Percentiles rank a stretch among this genome's conserved stretches.
Evolutionary conservation across 257 asterid species (phyloP).

Genomic region (Coffea canephora): DNA sequence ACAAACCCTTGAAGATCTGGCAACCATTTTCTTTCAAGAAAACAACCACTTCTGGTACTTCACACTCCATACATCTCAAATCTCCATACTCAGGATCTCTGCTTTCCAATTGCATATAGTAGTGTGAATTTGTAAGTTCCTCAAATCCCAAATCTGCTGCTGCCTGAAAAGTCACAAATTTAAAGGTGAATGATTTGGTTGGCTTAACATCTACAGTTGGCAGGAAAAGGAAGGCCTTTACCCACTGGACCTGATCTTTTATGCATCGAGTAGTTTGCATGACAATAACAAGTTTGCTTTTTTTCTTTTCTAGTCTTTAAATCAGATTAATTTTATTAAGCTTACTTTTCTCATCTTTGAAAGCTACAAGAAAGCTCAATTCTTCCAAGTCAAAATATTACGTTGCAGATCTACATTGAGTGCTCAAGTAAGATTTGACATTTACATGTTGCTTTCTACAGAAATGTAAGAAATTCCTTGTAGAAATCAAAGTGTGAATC

Average conservation of each 20-base stretch:
- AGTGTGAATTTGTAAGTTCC: background rate
- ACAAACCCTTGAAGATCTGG: slow-evolving; percentile 11
- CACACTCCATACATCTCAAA: slow-evolving; percentile 16
- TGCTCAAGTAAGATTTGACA: background rate
- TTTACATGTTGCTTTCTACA: background rate
- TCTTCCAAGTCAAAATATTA: background rate
- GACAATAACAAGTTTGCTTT: background rate
- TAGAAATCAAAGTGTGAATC: background rate
- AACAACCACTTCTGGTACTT: slow-evolving; percentile 17
- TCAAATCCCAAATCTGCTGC: background rate
- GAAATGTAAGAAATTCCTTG: background rate
- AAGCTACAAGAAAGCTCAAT: background rate
- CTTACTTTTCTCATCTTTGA: background rate
- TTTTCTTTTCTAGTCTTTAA: background rate
- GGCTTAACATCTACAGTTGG: background rate
- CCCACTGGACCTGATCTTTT: background rate
- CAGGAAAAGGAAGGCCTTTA: background rate
- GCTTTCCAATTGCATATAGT: background rate
- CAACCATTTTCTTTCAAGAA: slow-evolving; percentile 13
- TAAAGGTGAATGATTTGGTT: background rate
- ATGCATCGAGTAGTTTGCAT: background rate
- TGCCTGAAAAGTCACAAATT: background rate
- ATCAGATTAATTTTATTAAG: background rate
- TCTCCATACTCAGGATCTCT: slow-evolving; percentile 1
- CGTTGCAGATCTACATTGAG: background rate